Percentiles rank a stretch among this genome's conserved stretches.
Evolutionary conservation across 2,329 filamentous ascomycete species (phyloP).

Genomic region (Laburnicola sp.): DNA sequence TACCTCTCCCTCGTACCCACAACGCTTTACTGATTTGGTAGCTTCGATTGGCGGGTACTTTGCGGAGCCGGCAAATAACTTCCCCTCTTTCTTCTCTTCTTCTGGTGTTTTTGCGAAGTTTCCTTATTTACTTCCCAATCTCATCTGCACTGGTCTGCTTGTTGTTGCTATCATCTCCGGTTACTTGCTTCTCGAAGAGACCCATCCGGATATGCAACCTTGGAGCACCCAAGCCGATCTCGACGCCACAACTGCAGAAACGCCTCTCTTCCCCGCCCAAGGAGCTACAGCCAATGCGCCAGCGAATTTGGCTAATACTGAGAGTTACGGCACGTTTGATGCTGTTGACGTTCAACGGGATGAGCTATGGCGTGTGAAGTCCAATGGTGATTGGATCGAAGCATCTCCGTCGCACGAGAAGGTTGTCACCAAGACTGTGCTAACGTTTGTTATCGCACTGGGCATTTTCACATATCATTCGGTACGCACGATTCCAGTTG

Average conservation of each 20-base stretch:
- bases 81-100: conserved; percentile 69
- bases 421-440: conserved; percentile 65
- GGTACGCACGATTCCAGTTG: conserved; percentile 18
- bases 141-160: conserved; percentile 78
- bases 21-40: conserved; percentile 26
- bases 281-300: conserved; percentile 73
- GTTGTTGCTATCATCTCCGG: conserved; percentile 77
- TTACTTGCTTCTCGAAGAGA: conserved; percentile 83
- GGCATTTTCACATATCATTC: conserved; percentile 93
- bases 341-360: conserved; percentile 58
- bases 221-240: conserved; percentile 47
- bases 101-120: conserved; percentile 73
- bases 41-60: conserved; percentile 84
- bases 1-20: not conserved
- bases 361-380: conserved; percentile 56
- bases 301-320: conserved; percentile 69
- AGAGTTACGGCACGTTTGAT: conserved; percentile 77
- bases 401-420: conserved; percentile 44
- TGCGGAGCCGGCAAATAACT: conserved; percentile 74
- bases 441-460: conserved; percentile 77
- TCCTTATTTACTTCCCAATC: conserved; percentile 86
- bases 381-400: conserved; percentile 52
- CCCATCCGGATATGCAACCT: conserved; percentile 79
- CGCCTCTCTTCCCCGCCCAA: conserved; percentile 74
- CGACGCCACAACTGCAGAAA: conserved; percentile 59